Evolutionary conservation across 257 asterid species (phyloP).

Genomic region (Solanum corneliomulleri): DNA sequence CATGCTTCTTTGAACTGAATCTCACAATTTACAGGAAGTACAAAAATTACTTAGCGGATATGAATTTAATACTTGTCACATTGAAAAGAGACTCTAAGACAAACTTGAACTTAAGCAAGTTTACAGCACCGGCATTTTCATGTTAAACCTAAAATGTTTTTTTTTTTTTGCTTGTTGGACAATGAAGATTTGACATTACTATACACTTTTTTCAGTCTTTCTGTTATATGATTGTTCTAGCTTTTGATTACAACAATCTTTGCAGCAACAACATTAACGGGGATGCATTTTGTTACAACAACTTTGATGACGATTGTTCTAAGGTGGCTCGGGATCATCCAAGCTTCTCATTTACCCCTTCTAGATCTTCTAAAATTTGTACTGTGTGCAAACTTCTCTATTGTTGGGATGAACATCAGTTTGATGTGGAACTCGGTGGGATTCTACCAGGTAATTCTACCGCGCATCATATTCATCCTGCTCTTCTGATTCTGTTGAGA

Average conservation of each 20-base stretch:
- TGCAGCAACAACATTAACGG: slow-evolving; percentile 97
- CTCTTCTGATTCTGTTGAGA: neutral
- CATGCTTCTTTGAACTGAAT: neutral
- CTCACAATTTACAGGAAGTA: neutral
- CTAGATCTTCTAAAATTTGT: slow-evolving; percentile 82
- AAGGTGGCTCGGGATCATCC: slow-evolving; percentile 96
- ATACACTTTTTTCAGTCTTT: neutral
- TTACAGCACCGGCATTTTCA: neutral
- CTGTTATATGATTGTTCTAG: neutral
- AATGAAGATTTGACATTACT: neutral
- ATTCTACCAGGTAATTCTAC: slow-evolving; percentile 76
- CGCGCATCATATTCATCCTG: neutral
- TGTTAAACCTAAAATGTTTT: neutral
- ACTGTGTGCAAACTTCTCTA: slow-evolving; percentile 88
- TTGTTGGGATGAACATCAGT: slow-evolving; percentile 98
- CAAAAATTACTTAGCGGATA: neutral
- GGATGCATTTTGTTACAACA: slow-evolving; percentile 91
- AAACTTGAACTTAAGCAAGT: neutral
- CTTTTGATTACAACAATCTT: slow-evolving; percentile 18
- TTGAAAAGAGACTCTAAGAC: neutral
- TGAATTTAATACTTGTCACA: neutral
- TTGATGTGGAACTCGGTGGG: slow-evolving; percentile 99
- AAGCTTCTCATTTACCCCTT: slow-evolving; percentile 77
- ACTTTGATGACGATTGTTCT: slow-evolving; percentile 90
- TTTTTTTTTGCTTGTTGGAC: neutral